Evolutionary conservation across 371 early-diverging fungal genomes (phyloP), one percentile per base, ranked within the genome.

Genomic region (Scutellospora calospora): DNA sequence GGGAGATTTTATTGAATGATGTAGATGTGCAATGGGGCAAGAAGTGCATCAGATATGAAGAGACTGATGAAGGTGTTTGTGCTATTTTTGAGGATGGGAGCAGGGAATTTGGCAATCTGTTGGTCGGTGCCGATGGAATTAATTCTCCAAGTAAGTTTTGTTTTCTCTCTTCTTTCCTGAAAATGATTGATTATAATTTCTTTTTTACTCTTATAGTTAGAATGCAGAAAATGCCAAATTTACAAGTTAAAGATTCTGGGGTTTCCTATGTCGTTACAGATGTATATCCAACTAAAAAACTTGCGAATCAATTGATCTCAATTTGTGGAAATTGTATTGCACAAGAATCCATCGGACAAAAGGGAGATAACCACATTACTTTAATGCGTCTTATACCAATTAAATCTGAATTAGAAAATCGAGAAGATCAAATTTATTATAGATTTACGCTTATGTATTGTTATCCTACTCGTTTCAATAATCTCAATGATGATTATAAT

Each of bases 91-190:
- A 66, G 11, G 66, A 66, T 11, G 66, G 38, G 2, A 33, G 18
- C 3, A 29, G 16, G 35, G 66, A 66, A 38, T 66, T 66, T 66
- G 29, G 66, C 6, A 20, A 66, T n/a, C 20, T 66, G 20, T 66
- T 66, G 35, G n/a, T 66, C 35, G 66, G 66, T 8, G 33, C 66
- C 6, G 66, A 66, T 66, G 38, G 66, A 22, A n/a, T 66, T 66
- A 38, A 66, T 11, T 66, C 66, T 2, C 38, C 66, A 20, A 20
- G 66, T 66, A 66, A 35, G 12, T 35, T 66, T 20, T 35, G 18
- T 20, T 5, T 20, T 35, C 33, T 20, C 8, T 31, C 18, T 31
- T 41, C 12, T 20, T 38, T 25, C 2, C 3, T 33, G 12, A 8
- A 66, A 35, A 18, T 20, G 9, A 60, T 29, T 25, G 0, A 14